Conservation (phyloP, 139 green algal species). For the Astrephomene gubernaculifera region DNA sequence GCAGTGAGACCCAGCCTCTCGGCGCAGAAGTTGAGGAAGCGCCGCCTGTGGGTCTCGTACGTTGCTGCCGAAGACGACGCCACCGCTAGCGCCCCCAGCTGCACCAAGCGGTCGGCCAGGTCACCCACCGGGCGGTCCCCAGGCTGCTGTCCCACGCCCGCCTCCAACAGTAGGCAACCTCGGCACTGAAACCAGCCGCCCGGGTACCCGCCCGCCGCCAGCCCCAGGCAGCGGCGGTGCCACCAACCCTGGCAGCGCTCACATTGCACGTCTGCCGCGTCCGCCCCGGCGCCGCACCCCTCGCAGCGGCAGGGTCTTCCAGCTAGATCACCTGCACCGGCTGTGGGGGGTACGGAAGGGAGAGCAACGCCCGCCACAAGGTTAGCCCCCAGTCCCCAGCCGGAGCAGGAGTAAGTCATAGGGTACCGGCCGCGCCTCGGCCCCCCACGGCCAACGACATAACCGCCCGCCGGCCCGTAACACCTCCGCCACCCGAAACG, state of each 20-base stretch:
- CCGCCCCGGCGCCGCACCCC: no score
- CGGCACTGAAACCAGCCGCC: slow-evolving; percentile 5
- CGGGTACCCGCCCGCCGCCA: not conserved
- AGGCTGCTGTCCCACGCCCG: not conserved
- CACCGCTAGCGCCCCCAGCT: not conserved
- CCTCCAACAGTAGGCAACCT: not conserved
- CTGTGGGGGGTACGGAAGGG: no score
- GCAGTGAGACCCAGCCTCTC: not conserved
- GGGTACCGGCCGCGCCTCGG: not conserved
- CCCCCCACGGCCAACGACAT: not conserved
- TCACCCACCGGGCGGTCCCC: not conserved
- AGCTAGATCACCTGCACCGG: no score
- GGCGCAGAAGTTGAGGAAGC: not conserved
- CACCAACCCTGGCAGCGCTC: not conserved
- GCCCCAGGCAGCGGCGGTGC: not conserved
- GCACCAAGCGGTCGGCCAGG: not conserved
- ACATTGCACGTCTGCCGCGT: not conserved
- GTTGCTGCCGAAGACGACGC: not conserved
- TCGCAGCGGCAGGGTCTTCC: no score
- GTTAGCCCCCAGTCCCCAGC: no score
- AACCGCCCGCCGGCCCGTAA: not conserved
- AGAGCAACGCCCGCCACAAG: no score
- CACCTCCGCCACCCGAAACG: no score
- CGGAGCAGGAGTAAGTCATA: not conserved
- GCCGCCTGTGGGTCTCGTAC: not conserved